Evolutionary conservation across 768 basidiomycete species (phyloP).

Genomic region (Boletus rubescentipes): DNA sequence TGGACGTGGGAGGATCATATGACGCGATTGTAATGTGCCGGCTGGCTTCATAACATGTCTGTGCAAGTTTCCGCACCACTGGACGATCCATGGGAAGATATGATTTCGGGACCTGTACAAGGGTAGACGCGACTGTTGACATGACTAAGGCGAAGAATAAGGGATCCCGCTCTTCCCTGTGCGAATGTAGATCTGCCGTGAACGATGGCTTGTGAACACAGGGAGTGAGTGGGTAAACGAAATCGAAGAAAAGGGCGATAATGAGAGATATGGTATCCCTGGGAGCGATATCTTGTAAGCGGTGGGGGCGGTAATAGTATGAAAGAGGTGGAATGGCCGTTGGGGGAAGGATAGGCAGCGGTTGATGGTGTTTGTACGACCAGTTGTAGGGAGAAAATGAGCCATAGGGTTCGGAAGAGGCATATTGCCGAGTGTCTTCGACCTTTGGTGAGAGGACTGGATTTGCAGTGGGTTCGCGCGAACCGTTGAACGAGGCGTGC

Average conservation of each 20-base stretch:
- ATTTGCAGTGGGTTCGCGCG: slow-evolving; percentile 36
- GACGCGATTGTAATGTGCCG: slow-evolving; percentile 76
- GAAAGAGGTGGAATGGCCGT: slow-evolving; percentile 57
- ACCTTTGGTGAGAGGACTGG: slow-evolving; percentile 38
- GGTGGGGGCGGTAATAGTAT: slow-evolving; percentile 69
- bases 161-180: slow-evolving; percentile 82
- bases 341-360: slow-evolving; percentile 45
- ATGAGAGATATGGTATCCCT: slow-evolving; percentile 80
- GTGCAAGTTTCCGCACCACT: slow-evolving; percentile 79
- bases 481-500: slow-evolving; percentile 38
- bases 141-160: slow-evolving; percentile 90
- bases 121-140: slow-evolving; percentile 83
- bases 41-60: slow-evolving; percentile 81
- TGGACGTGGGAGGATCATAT: slow-evolving; percentile 81
- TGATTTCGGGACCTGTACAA: slow-evolving; percentile 85
- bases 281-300: slow-evolving; percentile 80
- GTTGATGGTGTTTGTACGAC: slow-evolving; percentile 65
- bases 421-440: slow-evolving; percentile 43
- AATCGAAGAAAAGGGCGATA: slow-evolving; percentile 89
- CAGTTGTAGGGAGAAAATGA: slow-evolving; percentile 68
- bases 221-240: slow-evolving; percentile 88
- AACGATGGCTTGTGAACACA: slow-evolving; percentile 91
- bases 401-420: slow-evolving; percentile 55
- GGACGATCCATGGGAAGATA: slow-evolving; percentile 86
- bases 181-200: slow-evolving; percentile 81